A percentile compares a stretch with the other conserved stretches of the same genome.
phyloP scores from a whole-genome alignment of 164 flowering plant genomes.

The Magnolia changhungtana region DNA sequence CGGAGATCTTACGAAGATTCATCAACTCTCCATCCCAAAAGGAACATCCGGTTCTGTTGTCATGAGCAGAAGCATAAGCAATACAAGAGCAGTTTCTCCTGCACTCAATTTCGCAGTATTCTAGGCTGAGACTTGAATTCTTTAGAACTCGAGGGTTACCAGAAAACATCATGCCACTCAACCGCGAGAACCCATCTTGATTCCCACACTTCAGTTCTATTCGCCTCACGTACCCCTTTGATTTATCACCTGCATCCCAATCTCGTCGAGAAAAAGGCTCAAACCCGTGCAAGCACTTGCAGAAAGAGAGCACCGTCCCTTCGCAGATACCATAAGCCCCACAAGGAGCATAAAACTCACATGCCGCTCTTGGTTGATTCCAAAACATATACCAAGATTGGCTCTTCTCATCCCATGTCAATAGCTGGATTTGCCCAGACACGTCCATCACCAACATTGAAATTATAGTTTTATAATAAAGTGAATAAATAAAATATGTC shows the following conservation, averaged over 20 bases:
- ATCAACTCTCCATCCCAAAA: slow-evolving; percentile 10
- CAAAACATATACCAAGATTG: slow-evolving; percentile 3
- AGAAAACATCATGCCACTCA: slow-evolving; percentile 17
- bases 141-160: slow-evolving; percentile 8
- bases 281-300: slow-evolving; percentile 44
- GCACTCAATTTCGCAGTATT: slow-evolving; percentile 23
- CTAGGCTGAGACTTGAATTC: slow-evolving; percentile 11
- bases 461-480: no score
- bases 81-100: slow-evolving; percentile 30
- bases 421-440: background rate
- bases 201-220: slow-evolving; percentile 22
- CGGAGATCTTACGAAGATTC: slow-evolving; percentile 1
- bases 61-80: slow-evolving; percentile 21
- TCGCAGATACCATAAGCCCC: slow-evolving; percentile 27
- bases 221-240: slow-evolving; percentile 41
- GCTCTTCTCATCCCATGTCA: slow-evolving; percentile 2
- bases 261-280: slow-evolving; percentile 22
- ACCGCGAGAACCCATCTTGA: slow-evolving; percentile 23
- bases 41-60: slow-evolving; percentile 9
- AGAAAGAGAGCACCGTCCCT: slow-evolving; percentile 4
- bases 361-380: background rate
- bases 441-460: background rate
- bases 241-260: slow-evolving; percentile 26
- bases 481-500: background rate
- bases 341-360: slow-evolving; percentile 1